A percentile compares a stretch with the other conserved stretches of the same genome.
Evolutionary conservation across 179 eudicot species (phyloP).

Genomic region (Silene vulgaris): DNA sequence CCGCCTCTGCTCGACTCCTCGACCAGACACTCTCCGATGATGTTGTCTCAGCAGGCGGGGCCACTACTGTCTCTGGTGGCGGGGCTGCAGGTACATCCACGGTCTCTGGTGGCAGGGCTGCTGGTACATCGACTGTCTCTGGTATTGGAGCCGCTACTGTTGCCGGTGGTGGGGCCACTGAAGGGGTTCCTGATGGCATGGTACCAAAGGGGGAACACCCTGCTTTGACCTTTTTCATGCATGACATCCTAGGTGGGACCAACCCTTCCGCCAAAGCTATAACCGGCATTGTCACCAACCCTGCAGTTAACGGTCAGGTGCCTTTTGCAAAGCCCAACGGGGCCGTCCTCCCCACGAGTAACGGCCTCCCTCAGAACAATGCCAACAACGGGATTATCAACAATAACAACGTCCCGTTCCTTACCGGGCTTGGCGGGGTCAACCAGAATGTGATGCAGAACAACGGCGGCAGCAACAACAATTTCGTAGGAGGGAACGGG

Average conservation of each 20-base stretch:
- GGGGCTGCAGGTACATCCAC: slow-evolving; percentile 9
- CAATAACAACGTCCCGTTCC: slow-evolving; percentile 88
- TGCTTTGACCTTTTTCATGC: slow-evolving; percentile 72
- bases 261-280: slow-evolving; percentile 81
- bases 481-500: slow-evolving; percentile 41
- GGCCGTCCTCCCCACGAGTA: slow-evolving; percentile 56
- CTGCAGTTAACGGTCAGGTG: slow-evolving; percentile 72
- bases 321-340: slow-evolving; percentile 88
- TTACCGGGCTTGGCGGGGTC: slow-evolving; percentile 70
- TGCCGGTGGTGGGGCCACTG: slow-evolving; percentile 4
- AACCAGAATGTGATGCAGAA: slow-evolving; percentile 47
- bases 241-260: slow-evolving; percentile 83
- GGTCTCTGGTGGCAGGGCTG: slow-evolving; percentile 13
- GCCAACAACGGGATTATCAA: slow-evolving; percentile 58
- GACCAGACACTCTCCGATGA: slow-evolving; percentile 34
- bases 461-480: slow-evolving; percentile 40
- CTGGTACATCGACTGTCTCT: neutral
- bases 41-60: neutral
- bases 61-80: slow-evolving; percentile 9
- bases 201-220: slow-evolving; percentile 34
- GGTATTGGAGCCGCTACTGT: neutral
- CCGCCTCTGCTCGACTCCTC: slow-evolving; percentile 59
- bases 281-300: slow-evolving; percentile 74
- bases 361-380: slow-evolving; percentile 51
- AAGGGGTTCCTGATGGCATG: slow-evolving; percentile 15